A percentile compares a stretch with the other conserved stretches of the same genome.
These are phyloP conservation scores for Coemansia sp. DNA, from an alignment of 192 early-diverging fungal species.

Conservation along the genomic window DNA sequence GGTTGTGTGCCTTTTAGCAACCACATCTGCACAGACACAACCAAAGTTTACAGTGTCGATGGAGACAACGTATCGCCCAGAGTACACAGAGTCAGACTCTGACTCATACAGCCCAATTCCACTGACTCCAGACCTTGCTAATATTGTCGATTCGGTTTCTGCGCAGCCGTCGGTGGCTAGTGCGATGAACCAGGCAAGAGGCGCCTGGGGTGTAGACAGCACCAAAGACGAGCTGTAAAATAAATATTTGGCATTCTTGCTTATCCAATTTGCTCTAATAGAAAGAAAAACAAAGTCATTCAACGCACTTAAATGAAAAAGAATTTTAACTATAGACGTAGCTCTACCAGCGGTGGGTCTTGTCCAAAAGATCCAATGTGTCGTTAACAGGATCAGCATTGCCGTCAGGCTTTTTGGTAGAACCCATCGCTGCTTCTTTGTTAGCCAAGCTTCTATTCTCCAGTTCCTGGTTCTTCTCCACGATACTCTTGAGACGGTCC, in stretches of 20 bases:
- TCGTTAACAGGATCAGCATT: background rate
- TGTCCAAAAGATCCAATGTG: constrained; percentile 16
- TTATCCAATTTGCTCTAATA: no score
- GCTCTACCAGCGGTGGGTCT: constrained; percentile 5
- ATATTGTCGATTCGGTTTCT: constrained; percentile 34
- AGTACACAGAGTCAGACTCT: constrained; percentile 16
- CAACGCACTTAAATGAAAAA: background rate
- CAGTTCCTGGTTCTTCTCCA: constrained; percentile 4
- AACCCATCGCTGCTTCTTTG: background rate
- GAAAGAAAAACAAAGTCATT: background rate
- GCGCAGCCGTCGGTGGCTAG: constrained; percentile 34
- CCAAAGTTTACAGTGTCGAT: constrained; percentile 18
- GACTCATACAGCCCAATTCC: constrained; percentile 36
- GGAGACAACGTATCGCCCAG: constrained; percentile 46
- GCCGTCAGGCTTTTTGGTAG: background rate
- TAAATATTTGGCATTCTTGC: background rate
- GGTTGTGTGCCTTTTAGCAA: background rate
- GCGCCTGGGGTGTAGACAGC: constrained; percentile 3
- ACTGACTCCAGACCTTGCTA: constrained; percentile 39
- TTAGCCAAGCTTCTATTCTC: background rate
- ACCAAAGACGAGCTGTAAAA: constrained; percentile 32
- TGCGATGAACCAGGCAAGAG: constrained; percentile 36
- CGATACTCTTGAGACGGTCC: constrained; percentile 12
- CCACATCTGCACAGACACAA: constrained; percentile 1
- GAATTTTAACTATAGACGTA: background rate